Evolutionary conservation across 2,329 filamentous ascomycete genomes (phyloP).

Genomic region (Fusarium armeniacum): DNA sequence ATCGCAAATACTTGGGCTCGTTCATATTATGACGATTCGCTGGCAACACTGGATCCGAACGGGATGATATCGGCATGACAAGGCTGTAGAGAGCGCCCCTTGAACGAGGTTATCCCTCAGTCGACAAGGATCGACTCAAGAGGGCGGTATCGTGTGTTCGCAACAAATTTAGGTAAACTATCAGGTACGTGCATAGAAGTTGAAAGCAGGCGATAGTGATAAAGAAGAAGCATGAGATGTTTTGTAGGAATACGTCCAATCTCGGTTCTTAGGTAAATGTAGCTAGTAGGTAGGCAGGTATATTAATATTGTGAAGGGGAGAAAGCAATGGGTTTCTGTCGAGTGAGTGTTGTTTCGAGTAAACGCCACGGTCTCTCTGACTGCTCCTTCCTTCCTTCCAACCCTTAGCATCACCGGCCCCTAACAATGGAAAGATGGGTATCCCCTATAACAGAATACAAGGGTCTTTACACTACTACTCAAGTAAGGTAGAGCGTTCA

Average conservation of each 20-base stretch:
- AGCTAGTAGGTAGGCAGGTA: not conserved
- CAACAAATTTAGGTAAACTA: not conserved
- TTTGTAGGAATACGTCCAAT: not conserved
- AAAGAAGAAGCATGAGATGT: not conserved
- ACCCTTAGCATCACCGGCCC: not conserved
- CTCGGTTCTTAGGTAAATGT: not conserved
- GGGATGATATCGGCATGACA: slow-evolving; percentile 42
- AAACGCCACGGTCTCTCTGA: not conserved
- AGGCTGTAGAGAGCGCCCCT: not conserved
- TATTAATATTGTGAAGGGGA: not conserved
- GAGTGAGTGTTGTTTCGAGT: not conserved
- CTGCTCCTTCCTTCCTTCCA: not conserved
- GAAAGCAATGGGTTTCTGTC: not conserved
- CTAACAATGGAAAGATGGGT: too few relatives aligned
- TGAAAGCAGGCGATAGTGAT: not conserved
- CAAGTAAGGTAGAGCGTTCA: not conserved
- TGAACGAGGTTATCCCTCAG: not conserved
- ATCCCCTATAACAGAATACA: not conserved
- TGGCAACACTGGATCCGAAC: slow-evolving; percentile 32
- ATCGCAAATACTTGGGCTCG: slow-evolving; percentile 47
- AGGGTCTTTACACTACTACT: not conserved
- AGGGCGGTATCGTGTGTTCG: not conserved
- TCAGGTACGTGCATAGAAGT: not conserved
- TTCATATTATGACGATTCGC: slow-evolving; percentile 15
- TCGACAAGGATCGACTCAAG: not conserved